phyloP scores from a whole-genome alignment of 306 rosid species.

The Dalbergia cultrata region DNA sequence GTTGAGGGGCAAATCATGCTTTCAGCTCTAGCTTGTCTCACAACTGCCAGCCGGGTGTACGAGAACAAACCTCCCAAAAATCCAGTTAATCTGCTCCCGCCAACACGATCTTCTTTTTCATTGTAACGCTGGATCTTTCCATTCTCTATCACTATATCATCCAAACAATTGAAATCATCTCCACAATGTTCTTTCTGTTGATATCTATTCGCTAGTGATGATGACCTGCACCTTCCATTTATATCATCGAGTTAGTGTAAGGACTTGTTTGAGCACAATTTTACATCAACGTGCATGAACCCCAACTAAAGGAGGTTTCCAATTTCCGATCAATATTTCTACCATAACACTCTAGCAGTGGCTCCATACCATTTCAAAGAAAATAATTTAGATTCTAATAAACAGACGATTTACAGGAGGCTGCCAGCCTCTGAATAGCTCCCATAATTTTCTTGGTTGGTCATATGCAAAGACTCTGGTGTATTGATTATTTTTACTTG shows the following conservation, averaged over 20 bases:
- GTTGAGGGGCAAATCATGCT: slow-evolving; percentile 50
- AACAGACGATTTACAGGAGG: not conserved
- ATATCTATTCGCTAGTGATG: slow-evolving; percentile 39
- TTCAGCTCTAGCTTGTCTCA: slow-evolving; percentile 47
- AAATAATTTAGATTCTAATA: not conserved
- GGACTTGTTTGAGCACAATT: slow-evolving; percentile 24
- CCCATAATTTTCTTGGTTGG: not conserved
- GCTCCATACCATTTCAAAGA: slow-evolving; percentile 16
- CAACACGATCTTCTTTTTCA: slow-evolving; percentile 38
- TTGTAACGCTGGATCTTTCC: slow-evolving; percentile 50
- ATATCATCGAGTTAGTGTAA: slow-evolving; percentile 7
- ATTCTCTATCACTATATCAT: slow-evolving; percentile 59
- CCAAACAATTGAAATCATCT: slow-evolving; percentile 45
- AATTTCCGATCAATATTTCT: not conserved
- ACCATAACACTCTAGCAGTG: not conserved
- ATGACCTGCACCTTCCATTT: slow-evolving; percentile 59
- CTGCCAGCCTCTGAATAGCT: not conserved
- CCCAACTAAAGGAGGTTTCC: slow-evolving; percentile 26
- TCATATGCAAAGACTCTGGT: not conserved
- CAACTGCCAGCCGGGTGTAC: slow-evolving; percentile 47
- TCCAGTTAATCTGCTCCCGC: slow-evolving; percentile 47
- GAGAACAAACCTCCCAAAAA: slow-evolving; percentile 67
- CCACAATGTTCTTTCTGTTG: slow-evolving; percentile 46
- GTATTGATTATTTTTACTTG: not conserved
- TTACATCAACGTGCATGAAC: slow-evolving; percentile 22